Evolutionary conservation across 2,329 filamentous ascomycete species (phyloP).

Genomic region (Neonectria hederae): DNA sequence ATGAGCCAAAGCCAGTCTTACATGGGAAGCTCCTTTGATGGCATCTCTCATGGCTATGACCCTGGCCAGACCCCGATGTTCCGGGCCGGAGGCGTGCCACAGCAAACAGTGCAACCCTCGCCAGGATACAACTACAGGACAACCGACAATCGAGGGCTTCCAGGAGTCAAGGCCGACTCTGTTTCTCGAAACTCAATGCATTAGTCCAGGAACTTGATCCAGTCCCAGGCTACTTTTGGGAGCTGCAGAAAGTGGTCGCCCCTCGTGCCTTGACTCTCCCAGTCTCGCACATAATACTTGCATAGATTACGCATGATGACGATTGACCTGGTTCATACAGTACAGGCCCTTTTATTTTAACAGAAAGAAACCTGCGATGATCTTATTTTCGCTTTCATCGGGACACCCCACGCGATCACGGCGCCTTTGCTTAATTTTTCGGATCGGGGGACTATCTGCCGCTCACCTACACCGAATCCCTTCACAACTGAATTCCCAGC

Average conservation of each 20-base stretch:
- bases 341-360: constrained; percentile 39
- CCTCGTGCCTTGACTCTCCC: constrained; percentile 11
- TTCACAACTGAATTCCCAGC: constrained; percentile 28
- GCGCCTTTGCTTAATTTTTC: constrained; percentile 24
- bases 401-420: constrained; percentile 18
- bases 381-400: constrained; percentile 19
- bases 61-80: constrained; percentile 46
- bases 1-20: constrained; percentile 48
- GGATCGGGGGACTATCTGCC: constrained; percentile 20
- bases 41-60: constrained; percentile 48
- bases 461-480: constrained; percentile 32
- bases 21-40: constrained; percentile 48
- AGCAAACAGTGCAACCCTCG: constrained; percentile 42
- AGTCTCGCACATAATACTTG: constrained; percentile 26
- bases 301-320: constrained; percentile 37
- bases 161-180: constrained; percentile 45
- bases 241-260: constrained; percentile 7
- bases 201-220: constrained; percentile 14
- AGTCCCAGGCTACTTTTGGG: constrained; percentile 2
- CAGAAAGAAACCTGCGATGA: constrained; percentile 19
- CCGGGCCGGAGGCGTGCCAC: constrained; percentile 44
- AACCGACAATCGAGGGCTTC: constrained; percentile 46
- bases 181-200: constrained; percentile 44
- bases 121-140: constrained; percentile 49
- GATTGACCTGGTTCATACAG: constrained; percentile 43